Evolutionary conservation across 257 asterid genomes (phyloP).

Genomic region (Solanum tacnaense): DNA sequence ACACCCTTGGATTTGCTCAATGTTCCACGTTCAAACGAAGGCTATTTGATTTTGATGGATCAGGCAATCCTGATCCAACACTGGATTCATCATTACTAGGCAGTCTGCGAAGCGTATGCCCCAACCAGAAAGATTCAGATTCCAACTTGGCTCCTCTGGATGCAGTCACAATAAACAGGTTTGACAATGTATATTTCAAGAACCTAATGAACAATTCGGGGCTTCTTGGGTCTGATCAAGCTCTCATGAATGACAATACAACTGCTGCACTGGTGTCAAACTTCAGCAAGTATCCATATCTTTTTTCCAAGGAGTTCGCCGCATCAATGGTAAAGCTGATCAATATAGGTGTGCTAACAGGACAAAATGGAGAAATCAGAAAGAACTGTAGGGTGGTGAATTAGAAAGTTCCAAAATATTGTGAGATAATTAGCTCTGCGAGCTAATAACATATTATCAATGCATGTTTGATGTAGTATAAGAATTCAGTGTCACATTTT

Average conservation of each 20-base stretch:
- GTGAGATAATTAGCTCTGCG: not conserved
- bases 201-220: conserved; percentile 42
- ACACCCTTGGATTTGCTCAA: conserved; percentile 74
- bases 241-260: conserved; percentile 37
- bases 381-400: conserved; percentile 52
- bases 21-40: conserved; percentile 54
- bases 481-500: not conserved
- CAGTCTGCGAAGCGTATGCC: conserved; percentile 35
- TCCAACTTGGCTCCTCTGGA: conserved; percentile 49
- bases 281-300: conserved; percentile 37
- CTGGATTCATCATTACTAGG: conserved; percentile 34
- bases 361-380: conserved; percentile 51
- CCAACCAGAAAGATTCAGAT: conserved; percentile 33
- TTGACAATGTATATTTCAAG: conserved; percentile 55
- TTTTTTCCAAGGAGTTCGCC: conserved; percentile 45
- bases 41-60: conserved; percentile 62
- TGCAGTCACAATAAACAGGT: conserved; percentile 21
- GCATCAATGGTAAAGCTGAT: conserved; percentile 58
- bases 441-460: not conserved
- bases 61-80: conserved; percentile 65
- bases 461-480: not conserved
- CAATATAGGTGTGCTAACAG: conserved; percentile 43
- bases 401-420: not conserved
- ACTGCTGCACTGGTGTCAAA: conserved; percentile 39
- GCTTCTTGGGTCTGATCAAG: conserved; percentile 59